Evolutionary conservation across 1,139 yeast genomes (phyloP), one percentile per base, ranked within the genome.

Genomic region (Debaryomyces udenii): DNA sequence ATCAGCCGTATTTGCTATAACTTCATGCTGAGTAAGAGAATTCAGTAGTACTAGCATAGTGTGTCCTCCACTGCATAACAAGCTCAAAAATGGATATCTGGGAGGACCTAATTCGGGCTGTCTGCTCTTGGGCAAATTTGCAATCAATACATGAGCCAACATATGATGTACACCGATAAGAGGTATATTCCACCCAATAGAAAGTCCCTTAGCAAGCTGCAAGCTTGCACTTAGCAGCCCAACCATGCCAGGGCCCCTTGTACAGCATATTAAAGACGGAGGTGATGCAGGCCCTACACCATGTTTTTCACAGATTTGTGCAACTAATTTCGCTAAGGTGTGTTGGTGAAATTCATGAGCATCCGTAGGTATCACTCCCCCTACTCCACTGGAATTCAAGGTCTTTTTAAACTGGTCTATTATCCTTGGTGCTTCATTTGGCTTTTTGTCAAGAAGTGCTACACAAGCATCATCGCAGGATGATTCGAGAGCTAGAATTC

Each of bases 231-330:
- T 77, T 15, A 93, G 67, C 0, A 96, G 85, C 0, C 97, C 97
- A 11, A 83, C 78, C 97, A 94, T 90, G 0, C 99, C 99, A 0
- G 99, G 99, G 0, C 99, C 99, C 51, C 96, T 68, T 0, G 99
- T 93, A 7, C 86, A 96, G 59, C 96, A 86, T 2, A 93, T 75
- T 34, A 93, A 57, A 56, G 88, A 96, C 0, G 95, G 90, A 1
- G 76, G 75, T 6, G 57, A 54, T 0, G 27, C 24, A 0, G 62
- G 43, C 7, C 49, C 41, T 10, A 71, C 30, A 2, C 46, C 44
- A 44, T 72, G 61, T 35, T 59, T 58, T 0, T 30, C 20, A 30
- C 66, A 59, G 36, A 73, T 60, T 1, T 53, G 58, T 6, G 38
- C 40, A 0, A 66, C 63, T 46, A 70, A 46, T 2, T 39, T 37